Evolutionary conservation across 2,329 filamentous ascomycete species (phyloP), one percentile per base, ranked within the genome.

Genomic region (Aspergillus sp.): DNA sequence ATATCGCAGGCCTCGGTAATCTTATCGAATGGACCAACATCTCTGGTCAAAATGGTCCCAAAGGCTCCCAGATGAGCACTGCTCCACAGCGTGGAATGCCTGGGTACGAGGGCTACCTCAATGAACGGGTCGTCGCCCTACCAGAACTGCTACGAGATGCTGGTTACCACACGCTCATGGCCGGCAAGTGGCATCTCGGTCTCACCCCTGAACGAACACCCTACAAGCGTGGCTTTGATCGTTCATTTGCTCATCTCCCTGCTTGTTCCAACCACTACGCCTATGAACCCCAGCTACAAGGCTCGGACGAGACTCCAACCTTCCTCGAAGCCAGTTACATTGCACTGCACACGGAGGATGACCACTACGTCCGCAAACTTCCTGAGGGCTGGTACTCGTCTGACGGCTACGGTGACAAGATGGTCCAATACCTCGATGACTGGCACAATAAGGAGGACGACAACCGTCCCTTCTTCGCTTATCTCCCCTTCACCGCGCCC

Each of bases 101-200:
- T 0, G 80, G 80, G 0, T 81, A 84, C 46, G 80, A 84, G 57
- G 80, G 81, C 0, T 83, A 83, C 51, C 66, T 84, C 30, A 83
- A 83, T 44, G 73, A 79, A 49, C 67, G 71, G 1, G 79, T 83
- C 2, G 81, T 69, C 1, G 73, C 79, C 5, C 62, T 83, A 10
- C 77, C 79, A 2, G 79, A 83, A 57, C 54, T 83, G 2, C 67
- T 83, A 5, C 72, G 68, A 5, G 80, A 82, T 47, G 72, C 67
- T 0, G 80, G 79, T 10, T 83, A 83, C 56, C 69, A 75, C 39
- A 83, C 80, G 1, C 50, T 81, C 5, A 81, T 83, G 73, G 67
- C 76, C 5, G 80, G 81, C 0, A 83, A 84, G 56, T 83, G 80
- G 79, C 79, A 83, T 59, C 62, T 83, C 12, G 80, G 80, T 0